Evolutionary conservation across 352 stramenopile genomes (phyloP), one percentile per base, ranked within the genome.

Genomic region (Globisporangium nodosum): DNA sequence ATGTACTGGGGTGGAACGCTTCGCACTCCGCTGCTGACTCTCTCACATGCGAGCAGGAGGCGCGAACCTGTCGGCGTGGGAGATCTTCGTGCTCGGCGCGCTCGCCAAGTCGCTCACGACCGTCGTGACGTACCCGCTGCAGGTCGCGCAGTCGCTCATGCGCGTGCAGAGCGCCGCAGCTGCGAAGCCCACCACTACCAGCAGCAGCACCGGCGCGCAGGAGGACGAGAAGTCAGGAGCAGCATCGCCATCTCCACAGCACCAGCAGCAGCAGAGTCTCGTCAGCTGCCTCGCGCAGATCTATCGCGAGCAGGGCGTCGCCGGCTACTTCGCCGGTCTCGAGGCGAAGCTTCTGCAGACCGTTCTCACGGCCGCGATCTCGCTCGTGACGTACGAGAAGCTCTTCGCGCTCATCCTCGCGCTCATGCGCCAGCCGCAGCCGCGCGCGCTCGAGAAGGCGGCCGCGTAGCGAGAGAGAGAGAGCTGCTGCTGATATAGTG

Each of bases 331-430:
- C 64, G 77, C 82, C 6, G 95, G 95, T 5, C 89, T 98, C 62
- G 81, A 94, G 59, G 88, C 93, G 12, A 98, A 98, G 67, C 70
- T 98, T 16, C 61, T 97, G 45, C 93, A 98, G 66, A 98, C 95
- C 1, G 92, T 98, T 21, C 71, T 98, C 47, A 98, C 90, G 0
- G 90, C 87, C 7, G 89, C 91, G 51, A 94, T 98, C 65, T 96
- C 87, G 40, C 95, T 97, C 60, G 77, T 98, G 59, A 96, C 88
- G 18, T 98, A 98, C 75, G 94, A 98, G 61, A 94, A 97, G 68
- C 85, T 97, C 52, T 59, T 88, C 47, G 68, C 71, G 16, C 52
- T 87, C 33, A 86, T 87, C 51, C 57, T 88, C 47, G 24, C 84
- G 49, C 35, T 87, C 54, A 63, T 88, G 64, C 69, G 76, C 31